A percentile compares a stretch with the other conserved stretches of the same genome.
Evolutionary conservation across 108 stramenopile genomes (phyloP).

Genomic region (Stephanodiscus minutulus): DNA sequence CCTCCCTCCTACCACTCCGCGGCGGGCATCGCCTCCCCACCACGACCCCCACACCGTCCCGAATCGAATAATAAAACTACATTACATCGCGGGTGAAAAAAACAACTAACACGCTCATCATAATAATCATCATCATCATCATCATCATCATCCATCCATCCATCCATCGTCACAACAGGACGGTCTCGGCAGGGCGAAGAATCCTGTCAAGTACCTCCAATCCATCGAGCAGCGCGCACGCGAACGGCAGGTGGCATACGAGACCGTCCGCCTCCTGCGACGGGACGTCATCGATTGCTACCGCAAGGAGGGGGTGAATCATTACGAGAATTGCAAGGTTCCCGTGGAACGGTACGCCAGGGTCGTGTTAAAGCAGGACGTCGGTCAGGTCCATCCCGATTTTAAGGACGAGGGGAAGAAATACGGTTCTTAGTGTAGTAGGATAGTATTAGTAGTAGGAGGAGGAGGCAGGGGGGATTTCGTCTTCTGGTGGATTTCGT

Average conservation of each 20-base stretch:
- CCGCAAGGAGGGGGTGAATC: conserved; percentile 86
- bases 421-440: too few relatives aligned
- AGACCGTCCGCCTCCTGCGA: conserved; percentile 84
- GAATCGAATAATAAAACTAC: too few relatives aligned
- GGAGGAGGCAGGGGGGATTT: too few relatives aligned
- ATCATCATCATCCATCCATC: too few relatives aligned
- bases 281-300: conserved; percentile 85
- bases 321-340: conserved; percentile 86
- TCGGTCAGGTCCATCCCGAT: conserved; percentile 85
- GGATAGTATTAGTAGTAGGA: too few relatives aligned
- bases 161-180: conserved; percentile 20
- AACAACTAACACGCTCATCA: too few relatives aligned
- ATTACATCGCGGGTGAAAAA: too few relatives aligned
- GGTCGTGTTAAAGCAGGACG: conserved; percentile 70
- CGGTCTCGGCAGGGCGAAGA: conserved; percentile 66
- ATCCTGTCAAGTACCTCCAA: conserved; percentile 83
- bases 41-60: background rate
- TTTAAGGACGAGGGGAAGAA: conserved; percentile 67
- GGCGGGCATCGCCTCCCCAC: background rate
- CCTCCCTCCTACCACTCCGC: too few relatives aligned
- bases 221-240: conserved; percentile 88
- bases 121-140: too few relatives aligned
- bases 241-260: conserved; percentile 86
- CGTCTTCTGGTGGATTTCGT: too few relatives aligned
- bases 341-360: conserved; percentile 65